Evolutionary conservation across 371 early-diverging fungal genomes (phyloP).

Genomic region (Zancudomyces culisetae): DNA sequence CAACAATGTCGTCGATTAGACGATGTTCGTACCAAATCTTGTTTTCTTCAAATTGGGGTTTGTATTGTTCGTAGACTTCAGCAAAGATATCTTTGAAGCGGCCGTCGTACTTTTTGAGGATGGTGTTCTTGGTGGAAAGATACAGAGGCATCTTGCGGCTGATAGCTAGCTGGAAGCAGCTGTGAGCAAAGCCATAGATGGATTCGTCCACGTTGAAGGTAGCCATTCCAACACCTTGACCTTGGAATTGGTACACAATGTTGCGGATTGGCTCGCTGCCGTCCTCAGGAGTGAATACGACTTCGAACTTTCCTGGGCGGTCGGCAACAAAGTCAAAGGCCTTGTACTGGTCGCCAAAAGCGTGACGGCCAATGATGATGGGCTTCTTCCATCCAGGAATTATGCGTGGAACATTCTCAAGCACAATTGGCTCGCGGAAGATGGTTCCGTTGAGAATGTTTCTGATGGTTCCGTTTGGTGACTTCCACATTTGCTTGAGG

Average conservation of each 20-base stretch:
- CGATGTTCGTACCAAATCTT: constrained; percentile 94
- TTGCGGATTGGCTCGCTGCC: constrained; percentile 34
- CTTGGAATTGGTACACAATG: constrained; percentile 58
- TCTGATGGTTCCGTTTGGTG: constrained; percentile 94
- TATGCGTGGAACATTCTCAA: constrained; percentile 70
- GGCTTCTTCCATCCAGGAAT: constrained; percentile 91
- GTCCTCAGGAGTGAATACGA: constrained; percentile 76
- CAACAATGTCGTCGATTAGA: constrained; percentile 96
- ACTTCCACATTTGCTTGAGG: constrained; percentile 89
- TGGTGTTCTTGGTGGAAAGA: constrained; percentile 93
- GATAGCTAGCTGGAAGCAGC: constrained; percentile 84
- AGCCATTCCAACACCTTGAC: constrained; percentile 77
- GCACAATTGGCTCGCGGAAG: constrained; percentile 91
- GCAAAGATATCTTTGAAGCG: constrained; percentile 95
- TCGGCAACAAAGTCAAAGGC: constrained; percentile 81
- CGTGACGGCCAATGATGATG: constrained; percentile 90
- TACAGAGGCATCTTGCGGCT: constrained; percentile 76
- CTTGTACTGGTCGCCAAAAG: constrained; percentile 94
- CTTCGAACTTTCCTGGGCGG: constrained; percentile 75
- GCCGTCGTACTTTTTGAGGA: constrained; percentile 92
- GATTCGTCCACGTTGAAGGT: constrained; percentile 92
- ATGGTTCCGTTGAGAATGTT: constrained; percentile 93
- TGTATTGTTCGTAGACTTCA: constrained; percentile 60
- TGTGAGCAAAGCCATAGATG: constrained; percentile 79
- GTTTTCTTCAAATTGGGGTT: constrained; percentile 43